Evolutionary conservation across 257 asterid species (phyloP).

Genomic region (Salvia hispanica): DNA sequence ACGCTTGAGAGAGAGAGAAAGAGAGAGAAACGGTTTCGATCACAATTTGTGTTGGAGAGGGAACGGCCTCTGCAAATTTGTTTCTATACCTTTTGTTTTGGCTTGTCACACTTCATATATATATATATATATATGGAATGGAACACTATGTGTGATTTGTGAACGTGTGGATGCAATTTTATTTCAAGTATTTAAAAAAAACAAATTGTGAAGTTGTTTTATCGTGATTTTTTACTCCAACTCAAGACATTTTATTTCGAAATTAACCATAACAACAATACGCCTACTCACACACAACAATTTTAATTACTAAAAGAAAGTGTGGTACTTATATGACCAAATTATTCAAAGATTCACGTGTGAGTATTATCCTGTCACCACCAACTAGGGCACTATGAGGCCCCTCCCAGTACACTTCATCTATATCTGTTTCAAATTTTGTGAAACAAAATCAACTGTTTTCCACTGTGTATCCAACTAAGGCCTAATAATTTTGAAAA

Average conservation of each 20-base stretch:
- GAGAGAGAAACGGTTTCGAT: conserved; percentile 22
- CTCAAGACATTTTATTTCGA: no score
- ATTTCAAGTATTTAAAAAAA: neutral
- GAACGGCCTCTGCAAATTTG: conserved; percentile 15
- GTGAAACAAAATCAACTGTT: conserved; percentile 1
- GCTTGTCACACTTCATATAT: neutral
- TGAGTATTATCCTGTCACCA: conserved; percentile 6
- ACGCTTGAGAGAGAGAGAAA: conserved; percentile 19
- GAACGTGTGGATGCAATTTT: conserved; percentile 14
- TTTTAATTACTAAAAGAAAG: no score
- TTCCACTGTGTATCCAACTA: neutral
- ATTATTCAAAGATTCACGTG: conserved; percentile 9
- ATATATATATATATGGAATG: neutral
- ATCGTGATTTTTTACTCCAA: neutral
- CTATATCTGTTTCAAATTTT: neutral
- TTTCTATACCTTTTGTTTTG: conserved; percentile 12
- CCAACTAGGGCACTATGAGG: neutral
- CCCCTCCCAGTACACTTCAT: neutral
- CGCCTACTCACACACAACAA: no score
- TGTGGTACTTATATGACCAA: no score
- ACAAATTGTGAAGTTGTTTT: neutral
- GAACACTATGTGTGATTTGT: neutral
- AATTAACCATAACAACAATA: no score
- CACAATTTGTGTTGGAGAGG: conserved; percentile 26
- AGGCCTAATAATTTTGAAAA: neutral